These are phyloP conservation scores for Cercospora nicotianae DNA, from an alignment of 2,329 filamentous ascomycete genomes.

Conservation along the genomic window DNA sequence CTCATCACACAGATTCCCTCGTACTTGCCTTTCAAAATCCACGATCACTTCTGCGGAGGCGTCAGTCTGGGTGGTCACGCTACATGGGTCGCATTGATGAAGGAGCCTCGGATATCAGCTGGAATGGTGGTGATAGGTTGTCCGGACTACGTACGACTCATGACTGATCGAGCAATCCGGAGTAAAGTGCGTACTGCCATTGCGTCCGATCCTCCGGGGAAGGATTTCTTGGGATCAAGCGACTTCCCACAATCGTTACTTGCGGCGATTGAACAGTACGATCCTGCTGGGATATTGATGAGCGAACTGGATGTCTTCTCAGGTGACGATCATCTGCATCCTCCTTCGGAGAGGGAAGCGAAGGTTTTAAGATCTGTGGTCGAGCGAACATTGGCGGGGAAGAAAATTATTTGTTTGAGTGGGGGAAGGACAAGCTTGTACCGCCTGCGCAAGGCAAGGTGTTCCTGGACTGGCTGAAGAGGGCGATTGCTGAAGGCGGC, in stretches of 20 bases:
- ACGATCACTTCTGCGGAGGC: slow-evolving; percentile 72
- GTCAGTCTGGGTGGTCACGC: slow-evolving; percentile 85
- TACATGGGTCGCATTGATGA: slow-evolving; percentile 78
- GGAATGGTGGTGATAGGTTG: slow-evolving; percentile 83
- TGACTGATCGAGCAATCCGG: slow-evolving; percentile 73
- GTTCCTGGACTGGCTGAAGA: slow-evolving; percentile 63
- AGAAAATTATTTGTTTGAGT: slow-evolving; percentile 64
- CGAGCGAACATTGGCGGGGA: slow-evolving; percentile 50
- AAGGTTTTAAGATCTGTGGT: slow-evolving; percentile 41
- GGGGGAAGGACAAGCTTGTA: slow-evolving; percentile 71
- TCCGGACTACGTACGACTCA: slow-evolving; percentile 79
- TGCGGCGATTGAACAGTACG: slow-evolving; percentile 61
- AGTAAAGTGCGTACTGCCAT: slow-evolving; percentile 60
- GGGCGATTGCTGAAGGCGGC: slow-evolving; percentile 44
- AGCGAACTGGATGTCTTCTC: slow-evolving; percentile 38
- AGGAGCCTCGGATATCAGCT: slow-evolving; percentile 74
- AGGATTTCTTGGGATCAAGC: slow-evolving; percentile 69
- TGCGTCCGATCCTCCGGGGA: slow-evolving; percentile 55
- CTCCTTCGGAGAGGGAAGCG: slow-evolving; percentile 48
- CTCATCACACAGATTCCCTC: slow-evolving; percentile 77
- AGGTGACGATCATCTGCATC: slow-evolving; percentile 34
- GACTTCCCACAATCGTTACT: slow-evolving; percentile 75
- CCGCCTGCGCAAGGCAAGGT: slow-evolving; percentile 62
- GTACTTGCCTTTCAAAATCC: slow-evolving; percentile 59
- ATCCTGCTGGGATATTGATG: slow-evolving; percentile 75